Percentiles rank a stretch among this genome's conserved stretches.
Evolutionary conservation across 495 filamentous ascomycete species (phyloP).

Genomic region (Penicillium taxi): DNA sequence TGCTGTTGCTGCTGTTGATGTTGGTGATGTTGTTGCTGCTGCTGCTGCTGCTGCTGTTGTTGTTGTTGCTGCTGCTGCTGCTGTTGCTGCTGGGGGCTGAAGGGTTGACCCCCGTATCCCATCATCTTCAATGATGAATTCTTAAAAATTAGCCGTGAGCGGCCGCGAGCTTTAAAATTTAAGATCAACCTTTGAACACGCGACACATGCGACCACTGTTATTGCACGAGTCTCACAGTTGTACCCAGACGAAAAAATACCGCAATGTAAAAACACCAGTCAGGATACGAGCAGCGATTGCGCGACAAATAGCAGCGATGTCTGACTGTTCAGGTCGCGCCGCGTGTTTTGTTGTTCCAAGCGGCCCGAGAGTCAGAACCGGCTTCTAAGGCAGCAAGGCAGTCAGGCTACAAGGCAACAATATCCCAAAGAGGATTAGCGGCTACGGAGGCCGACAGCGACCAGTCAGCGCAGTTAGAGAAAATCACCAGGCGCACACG

Average conservation of each 20-base stretch:
- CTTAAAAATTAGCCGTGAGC: constrained; percentile 14
- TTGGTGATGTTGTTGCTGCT: constrained; percentile 18
- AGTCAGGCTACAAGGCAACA: constrained; percentile 11
- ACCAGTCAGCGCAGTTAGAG: constrained; percentile 20
- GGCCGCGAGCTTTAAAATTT: constrained; percentile 9
- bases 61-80: constrained; percentile 7
- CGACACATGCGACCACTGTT: constrained; percentile 16
- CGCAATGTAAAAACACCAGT: not conserved
- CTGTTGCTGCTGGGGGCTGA: constrained; percentile 23
- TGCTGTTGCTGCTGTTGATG: constrained; percentile 21
- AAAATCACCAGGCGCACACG: constrained; percentile 18
- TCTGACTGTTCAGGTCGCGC: constrained; percentile 19
- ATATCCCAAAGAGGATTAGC: constrained; percentile 17
- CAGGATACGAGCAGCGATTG: constrained; percentile 2
- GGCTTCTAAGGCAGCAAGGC: constrained; percentile 7
- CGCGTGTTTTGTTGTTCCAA: constrained; percentile 27
- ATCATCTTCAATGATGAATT: constrained; percentile 20
- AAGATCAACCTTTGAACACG: constrained; percentile 2
- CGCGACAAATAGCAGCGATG: constrained; percentile 3
- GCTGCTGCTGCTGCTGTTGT: constrained; percentile 23
- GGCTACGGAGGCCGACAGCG: constrained; percentile 21
- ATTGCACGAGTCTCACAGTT: constrained; percentile 1
- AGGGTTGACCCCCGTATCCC: constrained; percentile 29
- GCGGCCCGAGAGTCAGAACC: constrained; percentile 4
- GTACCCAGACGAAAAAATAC: constrained; percentile 1